Evolutionary conservation across 306 rosid species (phyloP).

Genomic region (Benincasa hispida): DNA sequence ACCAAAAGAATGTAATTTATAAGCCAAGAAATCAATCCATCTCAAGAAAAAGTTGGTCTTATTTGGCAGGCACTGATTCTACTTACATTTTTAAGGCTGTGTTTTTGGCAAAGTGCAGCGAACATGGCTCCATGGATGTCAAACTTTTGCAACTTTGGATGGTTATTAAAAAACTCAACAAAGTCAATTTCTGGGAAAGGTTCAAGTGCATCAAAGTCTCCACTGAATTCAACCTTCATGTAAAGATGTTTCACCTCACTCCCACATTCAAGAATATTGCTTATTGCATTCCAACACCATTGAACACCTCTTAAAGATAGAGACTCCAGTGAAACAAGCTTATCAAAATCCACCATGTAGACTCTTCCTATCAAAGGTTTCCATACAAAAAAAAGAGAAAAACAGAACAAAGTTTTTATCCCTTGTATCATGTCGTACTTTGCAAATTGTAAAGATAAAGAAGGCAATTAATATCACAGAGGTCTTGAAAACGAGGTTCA

Average conservation of each 20-base stretch:
- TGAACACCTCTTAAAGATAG: conserved; percentile 75
- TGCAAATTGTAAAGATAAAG: neutral
- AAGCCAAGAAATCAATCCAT: neutral
- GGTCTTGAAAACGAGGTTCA: neutral
- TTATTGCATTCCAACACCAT: conserved; percentile 91
- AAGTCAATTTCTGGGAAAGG: conserved; percentile 94
- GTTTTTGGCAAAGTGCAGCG: conserved; percentile 95
- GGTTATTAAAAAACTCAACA: conserved; percentile 81
- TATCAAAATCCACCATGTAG: conserved; percentile 75
- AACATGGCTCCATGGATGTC: conserved; percentile 98
- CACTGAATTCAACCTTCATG: conserved; percentile 95
- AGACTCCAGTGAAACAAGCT: conserved; percentile 57
- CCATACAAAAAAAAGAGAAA: conserved; percentile 3
- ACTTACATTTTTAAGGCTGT: conserved; percentile 71
- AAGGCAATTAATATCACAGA: neutral
- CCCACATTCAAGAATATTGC: conserved; percentile 69
- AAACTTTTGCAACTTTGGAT: conserved; percentile 60
- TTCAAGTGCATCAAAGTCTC: conserved; percentile 67
- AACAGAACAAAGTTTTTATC: neutral
- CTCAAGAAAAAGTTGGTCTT: neutral
- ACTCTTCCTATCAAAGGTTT: conserved; percentile 57
- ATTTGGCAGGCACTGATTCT: neutral
- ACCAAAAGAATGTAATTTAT: neutral
- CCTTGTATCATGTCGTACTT: neutral
- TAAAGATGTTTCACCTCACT: conserved; percentile 79